These are phyloP conservation scores for Populus trichocarpa DNA, from an alignment of 441 rosid genomes.

Conservation along the genomic window DNA sequence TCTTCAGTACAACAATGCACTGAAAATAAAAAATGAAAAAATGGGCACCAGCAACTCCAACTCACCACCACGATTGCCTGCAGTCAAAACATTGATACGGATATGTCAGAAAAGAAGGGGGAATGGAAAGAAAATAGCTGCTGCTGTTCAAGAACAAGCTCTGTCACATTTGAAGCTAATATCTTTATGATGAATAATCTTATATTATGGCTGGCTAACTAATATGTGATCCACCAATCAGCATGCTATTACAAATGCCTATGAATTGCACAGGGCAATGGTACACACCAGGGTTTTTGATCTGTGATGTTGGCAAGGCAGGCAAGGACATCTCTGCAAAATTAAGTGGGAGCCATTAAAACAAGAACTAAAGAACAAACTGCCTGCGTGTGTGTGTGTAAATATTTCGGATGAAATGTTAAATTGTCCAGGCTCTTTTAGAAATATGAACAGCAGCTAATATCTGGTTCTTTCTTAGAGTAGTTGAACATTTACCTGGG, in stretches of 20 bases:
- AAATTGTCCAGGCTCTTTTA: background rate
- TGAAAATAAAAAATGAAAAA: constrained; percentile 60
- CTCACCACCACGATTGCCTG: constrained; percentile 44
- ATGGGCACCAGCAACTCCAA: constrained; percentile 43
- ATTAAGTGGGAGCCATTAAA: constrained; percentile 22
- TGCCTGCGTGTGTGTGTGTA: background rate
- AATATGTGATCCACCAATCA: background rate
- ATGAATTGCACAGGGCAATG: background rate
- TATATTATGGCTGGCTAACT: background rate
- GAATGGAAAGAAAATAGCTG: background rate
- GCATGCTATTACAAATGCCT: background rate
- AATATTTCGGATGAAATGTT: background rate
- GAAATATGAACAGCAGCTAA: background rate
- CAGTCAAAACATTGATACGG: constrained; percentile 13
- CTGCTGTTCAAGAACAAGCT: background rate
- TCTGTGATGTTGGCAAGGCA: constrained; percentile 85
- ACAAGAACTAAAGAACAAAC: background rate
- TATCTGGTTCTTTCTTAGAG: background rate
- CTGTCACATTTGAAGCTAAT: background rate
- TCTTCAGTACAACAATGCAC: constrained; percentile 45
- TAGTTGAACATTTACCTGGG: constrained; percentile 54
- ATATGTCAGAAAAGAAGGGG: background rate
- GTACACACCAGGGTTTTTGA: constrained; percentile 59
- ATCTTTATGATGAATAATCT: background rate
- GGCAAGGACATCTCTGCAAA: constrained; percentile 93